These are phyloP conservation scores for Suillus alpinus DNA, from an alignment of 768 basidiomycete genomes.

Conservation along the genomic window DNA sequence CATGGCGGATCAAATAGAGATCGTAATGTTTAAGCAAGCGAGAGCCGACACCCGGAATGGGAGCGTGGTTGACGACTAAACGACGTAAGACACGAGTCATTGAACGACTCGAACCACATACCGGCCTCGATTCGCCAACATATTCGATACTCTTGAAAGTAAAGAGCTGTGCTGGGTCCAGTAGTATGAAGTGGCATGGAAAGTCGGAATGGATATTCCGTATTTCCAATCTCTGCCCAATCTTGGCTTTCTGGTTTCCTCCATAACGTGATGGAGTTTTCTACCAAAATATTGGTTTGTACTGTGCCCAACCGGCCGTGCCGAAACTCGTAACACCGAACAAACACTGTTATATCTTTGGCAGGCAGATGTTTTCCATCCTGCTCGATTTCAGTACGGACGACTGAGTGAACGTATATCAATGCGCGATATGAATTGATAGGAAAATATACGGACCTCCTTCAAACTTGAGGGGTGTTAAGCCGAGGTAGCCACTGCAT, in stretches of 20 bases:
- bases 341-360: conserved; percentile 65
- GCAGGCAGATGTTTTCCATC: conserved; percentile 68
- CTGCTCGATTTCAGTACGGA: conserved; percentile 66
- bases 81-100: conserved; percentile 15
- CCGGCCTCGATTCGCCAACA: conserved; percentile 85
- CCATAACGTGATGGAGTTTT: conserved; percentile 69
- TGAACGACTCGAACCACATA: conserved; percentile 32
- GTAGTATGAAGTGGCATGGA: conserved; percentile 58
- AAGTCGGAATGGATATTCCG: conserved; percentile 71
- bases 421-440: conserved; percentile 4
- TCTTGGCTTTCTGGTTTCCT: conserved; percentile 54
- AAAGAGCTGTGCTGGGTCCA: conserved; percentile 63
- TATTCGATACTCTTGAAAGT: conserved; percentile 75
- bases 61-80: conserved; percentile 66
- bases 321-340: conserved; percentile 82
- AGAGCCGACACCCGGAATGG: conserved; percentile 62
- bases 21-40: conserved; percentile 71
- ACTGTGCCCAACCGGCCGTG: conserved; percentile 54
- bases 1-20: conserved; percentile 69
- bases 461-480: conserved; percentile 77
- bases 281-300: conserved; percentile 66
- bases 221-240: conserved; percentile 58
- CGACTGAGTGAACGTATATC: conserved; percentile 41
- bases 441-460: conserved; percentile 49
- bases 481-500: conserved; percentile 72